phyloP scores from a whole-genome alignment of 495 filamentous ascomycete genomes.

The Penicillium manginii region DNA sequence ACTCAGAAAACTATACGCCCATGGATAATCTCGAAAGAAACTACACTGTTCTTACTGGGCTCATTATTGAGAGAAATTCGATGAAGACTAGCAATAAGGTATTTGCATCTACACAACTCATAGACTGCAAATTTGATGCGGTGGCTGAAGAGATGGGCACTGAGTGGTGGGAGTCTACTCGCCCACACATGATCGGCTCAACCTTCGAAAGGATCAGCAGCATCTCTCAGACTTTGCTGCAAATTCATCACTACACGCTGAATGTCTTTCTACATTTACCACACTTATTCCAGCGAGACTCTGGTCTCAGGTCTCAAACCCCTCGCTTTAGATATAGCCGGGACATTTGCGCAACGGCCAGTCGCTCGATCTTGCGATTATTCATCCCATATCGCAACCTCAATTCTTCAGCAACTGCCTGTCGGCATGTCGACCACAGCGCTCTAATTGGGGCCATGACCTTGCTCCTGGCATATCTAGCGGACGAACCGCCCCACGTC shows the following conservation, averaged over 20 bases:
- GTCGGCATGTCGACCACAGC: conserved; percentile 51
- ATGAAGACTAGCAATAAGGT: conserved; percentile 15
- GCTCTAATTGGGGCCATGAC: conserved; percentile 49
- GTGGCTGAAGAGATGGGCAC: neutral
- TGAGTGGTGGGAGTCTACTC: neutral
- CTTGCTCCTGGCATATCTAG: conserved; percentile 24
- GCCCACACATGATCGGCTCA: neutral
- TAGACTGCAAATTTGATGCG: conserved; percentile 11
- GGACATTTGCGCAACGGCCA: conserved; percentile 46
- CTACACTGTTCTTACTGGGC: conserved; percentile 9
- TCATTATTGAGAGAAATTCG: conserved; percentile 49
- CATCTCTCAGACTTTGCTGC: neutral
- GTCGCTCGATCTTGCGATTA: conserved; percentile 48
- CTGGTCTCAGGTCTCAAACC: conserved; percentile 34
- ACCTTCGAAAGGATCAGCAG: neutral
- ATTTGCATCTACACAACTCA: conserved; percentile 29
- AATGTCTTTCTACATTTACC: conserved; percentile 32
- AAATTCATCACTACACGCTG: neutral
- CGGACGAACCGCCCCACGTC: conserved; percentile 14
- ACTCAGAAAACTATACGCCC: conserved; percentile 8
- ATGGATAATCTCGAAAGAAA: conserved; percentile 20
- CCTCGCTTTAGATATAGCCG: neutral
- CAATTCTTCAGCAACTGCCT: conserved; percentile 35
- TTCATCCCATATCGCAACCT: conserved; percentile 43
- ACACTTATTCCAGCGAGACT: conserved; percentile 19